A percentile compares a stretch with the other conserved stretches of the same genome.
phyloP scores from a whole-genome alignment of 2,329 filamentous ascomycete species.

The Canariomyces notabilis region DNA sequence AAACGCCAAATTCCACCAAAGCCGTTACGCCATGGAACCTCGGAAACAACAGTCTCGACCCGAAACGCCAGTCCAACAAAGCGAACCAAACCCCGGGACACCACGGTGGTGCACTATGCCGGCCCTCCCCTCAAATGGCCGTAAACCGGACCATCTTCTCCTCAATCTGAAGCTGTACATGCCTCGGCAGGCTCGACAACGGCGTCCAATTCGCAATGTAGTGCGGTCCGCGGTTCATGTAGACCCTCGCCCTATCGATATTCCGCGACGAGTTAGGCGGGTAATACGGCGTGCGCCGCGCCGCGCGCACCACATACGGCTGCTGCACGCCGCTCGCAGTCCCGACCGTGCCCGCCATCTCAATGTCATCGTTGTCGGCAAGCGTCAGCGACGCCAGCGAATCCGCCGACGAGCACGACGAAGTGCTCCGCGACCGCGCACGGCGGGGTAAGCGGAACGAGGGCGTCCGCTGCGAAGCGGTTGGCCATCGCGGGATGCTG shows the following conservation, averaged over 20 bases:
- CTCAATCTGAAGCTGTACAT: slow-evolving; percentile 20
- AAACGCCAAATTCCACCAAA: neutral
- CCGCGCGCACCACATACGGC: slow-evolving; percentile 2
- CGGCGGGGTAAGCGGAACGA: slow-evolving; percentile 6
- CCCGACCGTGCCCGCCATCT: neutral
- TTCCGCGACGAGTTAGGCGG: slow-evolving; percentile 21
- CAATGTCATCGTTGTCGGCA: neutral
- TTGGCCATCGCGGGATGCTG: slow-evolving; percentile 10
- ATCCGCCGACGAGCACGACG: slow-evolving; percentile 3
- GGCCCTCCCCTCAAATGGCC: neutral
- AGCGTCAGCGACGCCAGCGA: neutral
- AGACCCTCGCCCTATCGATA: slow-evolving; percentile 15
- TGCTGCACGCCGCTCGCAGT: neutral
- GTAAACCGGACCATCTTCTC: slow-evolving; percentile 18
- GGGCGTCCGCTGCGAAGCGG: slow-evolving; percentile 9
- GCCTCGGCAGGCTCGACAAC: slow-evolving; percentile 17
- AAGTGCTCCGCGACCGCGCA: slow-evolving; percentile 4
- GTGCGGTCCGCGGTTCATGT: slow-evolving; percentile 22
- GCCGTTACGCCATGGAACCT: no score
- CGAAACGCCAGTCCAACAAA: no score
- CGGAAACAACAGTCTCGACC: no score
- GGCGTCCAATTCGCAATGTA: slow-evolving; percentile 23
- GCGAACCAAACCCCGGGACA: neutral
- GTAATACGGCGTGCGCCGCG: slow-evolving; percentile 22
- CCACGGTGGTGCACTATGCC: no score